Conservation (phyloP, 2,329 filamentous ascomycete species). For the Stachybotrys chartarum region DNA sequence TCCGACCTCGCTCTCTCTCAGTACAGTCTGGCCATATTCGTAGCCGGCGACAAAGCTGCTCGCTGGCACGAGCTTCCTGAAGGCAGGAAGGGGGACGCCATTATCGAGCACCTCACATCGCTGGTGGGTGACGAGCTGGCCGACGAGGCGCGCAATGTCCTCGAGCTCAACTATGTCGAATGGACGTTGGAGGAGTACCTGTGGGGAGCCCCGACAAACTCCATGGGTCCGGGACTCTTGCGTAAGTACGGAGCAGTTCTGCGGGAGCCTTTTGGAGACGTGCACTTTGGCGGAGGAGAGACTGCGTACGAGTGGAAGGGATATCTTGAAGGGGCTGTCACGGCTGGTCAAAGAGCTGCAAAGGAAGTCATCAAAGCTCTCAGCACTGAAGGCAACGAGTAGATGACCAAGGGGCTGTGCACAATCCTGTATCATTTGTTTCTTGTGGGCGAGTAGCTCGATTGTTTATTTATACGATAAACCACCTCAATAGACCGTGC, state of each 20-base stretch:
- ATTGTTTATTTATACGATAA: too few species aligned
- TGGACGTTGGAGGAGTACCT: constrained; percentile 12
- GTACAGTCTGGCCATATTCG: constrained; percentile 22
- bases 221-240: neutral
- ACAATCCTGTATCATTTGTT: too few species aligned
- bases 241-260: constrained; percentile 12
- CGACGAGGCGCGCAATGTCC: constrained; percentile 3
- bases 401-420: neutral
- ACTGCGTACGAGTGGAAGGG: constrained; percentile 16
- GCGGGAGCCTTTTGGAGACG: constrained; percentile 16
- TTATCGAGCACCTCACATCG: constrained; percentile 10
- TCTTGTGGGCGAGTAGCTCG: too few species aligned
- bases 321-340: constrained; percentile 17
- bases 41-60: constrained; percentile 20
- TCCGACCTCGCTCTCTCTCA: constrained; percentile 12
- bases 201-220: constrained; percentile 7
- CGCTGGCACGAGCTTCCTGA: constrained; percentile 14
- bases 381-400: neutral
- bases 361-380: constrained; percentile 9
- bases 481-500: neutral
- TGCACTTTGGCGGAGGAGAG: constrained; percentile 17
- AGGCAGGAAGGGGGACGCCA: constrained; percentile 4
- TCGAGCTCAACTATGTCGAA: constrained; percentile 8
- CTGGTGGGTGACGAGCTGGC: constrained; percentile 7
- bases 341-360: constrained; percentile 11